Conservation (phyloP, 257 asterid species). For the Solanum ahanhuiri region DNA sequence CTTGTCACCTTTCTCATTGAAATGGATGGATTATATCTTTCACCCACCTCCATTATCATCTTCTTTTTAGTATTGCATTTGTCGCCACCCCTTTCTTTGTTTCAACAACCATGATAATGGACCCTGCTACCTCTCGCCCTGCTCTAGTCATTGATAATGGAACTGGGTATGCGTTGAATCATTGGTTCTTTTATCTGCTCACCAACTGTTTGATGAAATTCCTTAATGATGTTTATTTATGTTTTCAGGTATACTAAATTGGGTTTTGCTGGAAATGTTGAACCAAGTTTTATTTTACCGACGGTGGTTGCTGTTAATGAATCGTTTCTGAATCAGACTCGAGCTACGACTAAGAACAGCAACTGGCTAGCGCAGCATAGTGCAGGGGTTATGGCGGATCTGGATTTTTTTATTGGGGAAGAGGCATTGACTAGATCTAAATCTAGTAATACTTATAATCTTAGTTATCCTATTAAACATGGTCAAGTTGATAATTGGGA, state of each 20-base stretch:
- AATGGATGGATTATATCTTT: conserved; percentile 20
- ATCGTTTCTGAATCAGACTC: conserved; percentile 63
- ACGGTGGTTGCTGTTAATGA: conserved; percentile 84
- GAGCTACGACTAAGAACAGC: conserved; percentile 50
- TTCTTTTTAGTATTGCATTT: background rate
- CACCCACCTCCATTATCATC: conserved; percentile 6
- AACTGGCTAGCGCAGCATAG: conserved; percentile 76
- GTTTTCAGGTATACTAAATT: conserved; percentile 66
- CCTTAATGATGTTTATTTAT: background rate
- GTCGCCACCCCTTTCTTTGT: conserved; percentile 19
- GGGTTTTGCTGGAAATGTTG: conserved; percentile 99
- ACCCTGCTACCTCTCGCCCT: conserved; percentile 71
- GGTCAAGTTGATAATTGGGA: conserved; percentile 97
- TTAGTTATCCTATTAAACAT: conserved; percentile 73
- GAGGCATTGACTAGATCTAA: conserved; percentile 80
- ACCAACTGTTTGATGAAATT: conserved; percentile 22
- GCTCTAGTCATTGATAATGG: conserved; percentile 96
- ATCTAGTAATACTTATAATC: conserved; percentile 45
- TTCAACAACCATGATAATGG: conserved; percentile 67
- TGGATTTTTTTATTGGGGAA: conserved; percentile 80
- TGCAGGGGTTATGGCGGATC: conserved; percentile 97
- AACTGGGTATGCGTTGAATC: conserved; percentile 54
- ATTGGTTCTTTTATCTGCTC: background rate
- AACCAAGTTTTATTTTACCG: conserved; percentile 76
- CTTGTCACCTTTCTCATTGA: background rate